phyloP scores from a whole-genome alignment of 768 basidiomycete genomes.

The Boletellus ananiceps region DNA sequence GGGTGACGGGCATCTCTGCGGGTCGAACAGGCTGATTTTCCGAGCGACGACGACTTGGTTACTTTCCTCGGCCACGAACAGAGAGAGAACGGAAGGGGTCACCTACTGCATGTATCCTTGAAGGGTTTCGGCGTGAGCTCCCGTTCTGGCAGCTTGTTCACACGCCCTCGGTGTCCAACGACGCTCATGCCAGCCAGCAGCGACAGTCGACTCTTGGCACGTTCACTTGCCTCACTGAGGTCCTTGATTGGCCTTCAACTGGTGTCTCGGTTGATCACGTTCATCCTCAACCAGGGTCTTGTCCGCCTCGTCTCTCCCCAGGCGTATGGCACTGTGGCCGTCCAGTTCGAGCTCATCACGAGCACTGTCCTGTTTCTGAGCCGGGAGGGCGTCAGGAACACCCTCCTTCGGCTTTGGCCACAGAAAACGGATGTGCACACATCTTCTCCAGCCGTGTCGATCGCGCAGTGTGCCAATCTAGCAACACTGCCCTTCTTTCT shows the following conservation, averaged over 20 bases:
- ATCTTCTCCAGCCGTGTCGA: neutral
- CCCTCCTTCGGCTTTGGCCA: constrained; percentile 60
- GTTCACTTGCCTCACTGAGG: constrained; percentile 40
- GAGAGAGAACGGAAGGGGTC: no score
- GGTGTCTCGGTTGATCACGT: constrained; percentile 80
- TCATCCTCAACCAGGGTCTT: constrained; percentile 82
- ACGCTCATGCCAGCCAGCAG: neutral
- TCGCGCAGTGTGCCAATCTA: constrained; percentile 39
- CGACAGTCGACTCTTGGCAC: constrained; percentile 20
- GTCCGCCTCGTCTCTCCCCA: constrained; percentile 79
- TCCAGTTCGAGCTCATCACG: constrained; percentile 90
- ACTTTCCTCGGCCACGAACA: no score
- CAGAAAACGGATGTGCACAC: constrained; percentile 8
- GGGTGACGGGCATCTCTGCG: neutral
- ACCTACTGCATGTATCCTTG: no score
- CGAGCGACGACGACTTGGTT: no score
- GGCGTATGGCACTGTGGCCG: constrained; percentile 84
- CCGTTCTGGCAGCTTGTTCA: no score
- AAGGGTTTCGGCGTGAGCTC: no score
- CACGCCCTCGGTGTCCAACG: no score
- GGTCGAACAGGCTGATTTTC: neutral
- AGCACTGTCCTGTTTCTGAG: constrained; percentile 89
- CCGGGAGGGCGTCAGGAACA: constrained; percentile 89
- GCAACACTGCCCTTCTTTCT: constrained; percentile 61
- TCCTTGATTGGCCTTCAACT: constrained; percentile 86